phyloP scores from a whole-genome alignment of 2,329 filamentous ascomycete genomes.

The Macrophomina pseudophaseolina region DNA sequence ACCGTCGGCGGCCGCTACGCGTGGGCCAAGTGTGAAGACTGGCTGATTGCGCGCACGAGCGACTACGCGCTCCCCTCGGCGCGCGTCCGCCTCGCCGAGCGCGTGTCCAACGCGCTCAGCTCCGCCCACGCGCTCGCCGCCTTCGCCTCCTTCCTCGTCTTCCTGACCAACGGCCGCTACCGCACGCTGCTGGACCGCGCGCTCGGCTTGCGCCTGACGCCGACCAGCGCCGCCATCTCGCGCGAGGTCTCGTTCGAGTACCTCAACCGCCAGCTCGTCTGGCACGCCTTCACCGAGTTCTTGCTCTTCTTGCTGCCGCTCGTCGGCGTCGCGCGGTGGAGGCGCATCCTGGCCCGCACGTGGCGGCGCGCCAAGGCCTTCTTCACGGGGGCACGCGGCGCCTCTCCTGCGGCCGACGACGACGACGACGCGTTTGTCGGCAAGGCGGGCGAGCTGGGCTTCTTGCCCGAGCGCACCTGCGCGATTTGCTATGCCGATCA shows the following conservation, averaged over 20 bases:
- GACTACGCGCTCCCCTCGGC: constrained; percentile 65
- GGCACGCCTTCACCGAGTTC: constrained; percentile 99
- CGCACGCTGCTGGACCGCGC: constrained; percentile 87
- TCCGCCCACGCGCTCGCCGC: constrained; percentile 81
- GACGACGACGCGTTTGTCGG: constrained; percentile 50
- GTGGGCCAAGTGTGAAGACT: constrained; percentile 91
- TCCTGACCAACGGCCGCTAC: constrained; percentile 89
- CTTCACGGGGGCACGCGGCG: constrained; percentile 49
- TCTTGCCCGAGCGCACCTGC: constrained; percentile 91
- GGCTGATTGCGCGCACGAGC: constrained; percentile 75
- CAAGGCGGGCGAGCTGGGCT: constrained; percentile 75
- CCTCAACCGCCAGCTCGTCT: constrained; percentile 94
- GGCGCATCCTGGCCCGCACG: constrained; percentile 83
- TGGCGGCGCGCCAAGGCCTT: constrained; percentile 80
- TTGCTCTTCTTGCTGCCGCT: constrained; percentile 95
- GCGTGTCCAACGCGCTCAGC: constrained; percentile 70
- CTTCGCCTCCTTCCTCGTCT: constrained; percentile 85
- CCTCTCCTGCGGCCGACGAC: constrained; percentile 33
- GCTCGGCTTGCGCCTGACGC: constrained; percentile 81
- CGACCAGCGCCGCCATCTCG: constrained; percentile 76
- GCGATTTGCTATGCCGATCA: constrained; percentile 97
- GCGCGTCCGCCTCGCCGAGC: constrained; percentile 62
- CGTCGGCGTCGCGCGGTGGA: constrained; percentile 93
- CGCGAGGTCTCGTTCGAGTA: constrained; percentile 97
- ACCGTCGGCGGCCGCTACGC: constrained; percentile 88